Conservation (phyloP, 164 flowering plant genomes). For the Vitis rotundifolia region DNA sequence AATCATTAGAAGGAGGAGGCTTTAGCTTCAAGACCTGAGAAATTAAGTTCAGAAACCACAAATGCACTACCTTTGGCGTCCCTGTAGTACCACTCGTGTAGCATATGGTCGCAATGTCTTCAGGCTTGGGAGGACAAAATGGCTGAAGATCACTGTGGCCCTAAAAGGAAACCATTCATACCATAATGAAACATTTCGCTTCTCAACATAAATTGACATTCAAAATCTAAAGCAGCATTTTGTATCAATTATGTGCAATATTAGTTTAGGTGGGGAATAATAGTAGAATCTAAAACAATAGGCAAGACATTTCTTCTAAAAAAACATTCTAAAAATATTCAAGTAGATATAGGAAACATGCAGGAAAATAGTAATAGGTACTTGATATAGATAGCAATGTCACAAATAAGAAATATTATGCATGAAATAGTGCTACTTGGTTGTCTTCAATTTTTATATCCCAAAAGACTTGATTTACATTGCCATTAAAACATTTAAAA, state of each 20-base stretch:
- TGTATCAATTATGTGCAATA: too few species aligned
- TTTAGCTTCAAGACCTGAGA: background rate
- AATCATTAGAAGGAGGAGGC: background rate
- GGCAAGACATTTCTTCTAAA: background rate
- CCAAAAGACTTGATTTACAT: background rate
- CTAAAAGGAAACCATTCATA: conserved; percentile 9
- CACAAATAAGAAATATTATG: background rate
- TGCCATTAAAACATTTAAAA: background rate
- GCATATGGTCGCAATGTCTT: conserved; percentile 87
- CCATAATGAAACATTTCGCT: too few species aligned
- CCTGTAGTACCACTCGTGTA: conserved; percentile 98
- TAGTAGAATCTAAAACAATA: too few species aligned
- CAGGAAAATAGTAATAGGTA: too few species aligned
- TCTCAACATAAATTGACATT: too few species aligned
- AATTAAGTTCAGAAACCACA: background rate
- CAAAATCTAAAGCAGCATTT: too few species aligned
- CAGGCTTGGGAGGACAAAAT: conserved; percentile 73
- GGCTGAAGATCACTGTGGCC: conserved; percentile 60
- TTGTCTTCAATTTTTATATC: background rate
- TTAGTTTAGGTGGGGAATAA: too few species aligned
- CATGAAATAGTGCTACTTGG: background rate
- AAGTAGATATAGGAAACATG: background rate
- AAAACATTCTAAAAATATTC: background rate
- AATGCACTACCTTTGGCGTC: conserved; percentile 71
- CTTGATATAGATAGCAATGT: conserved; percentile 1